Evolutionary conservation across 805 yeast genomes (phyloP).

Genomic region (Nakazawaea holstii): DNA sequence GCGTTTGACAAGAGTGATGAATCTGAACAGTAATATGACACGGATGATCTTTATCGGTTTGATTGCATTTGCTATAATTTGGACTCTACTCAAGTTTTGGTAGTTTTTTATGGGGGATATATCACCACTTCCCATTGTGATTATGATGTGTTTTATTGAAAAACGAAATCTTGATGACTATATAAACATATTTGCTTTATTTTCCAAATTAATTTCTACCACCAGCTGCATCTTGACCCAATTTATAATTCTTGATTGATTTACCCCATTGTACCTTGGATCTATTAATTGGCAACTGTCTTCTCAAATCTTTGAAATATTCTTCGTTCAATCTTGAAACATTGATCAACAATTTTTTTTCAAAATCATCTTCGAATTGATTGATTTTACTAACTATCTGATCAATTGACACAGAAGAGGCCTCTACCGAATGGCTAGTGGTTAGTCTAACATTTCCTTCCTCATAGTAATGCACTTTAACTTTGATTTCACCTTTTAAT

Average conservation of each 20-base stretch:
- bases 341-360: slow-evolving; percentile 52
- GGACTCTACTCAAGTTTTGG: slow-evolving; percentile 47
- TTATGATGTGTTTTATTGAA: background rate
- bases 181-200: background rate
- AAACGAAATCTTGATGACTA: background rate
- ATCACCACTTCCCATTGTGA: background rate
- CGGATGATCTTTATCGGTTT: slow-evolving; percentile 56
- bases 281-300: slow-evolving; percentile 89
- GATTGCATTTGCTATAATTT: slow-evolving; percentile 47
- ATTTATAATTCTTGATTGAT: slow-evolving; percentile 81
- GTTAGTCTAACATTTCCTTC: slow-evolving; percentile 90
- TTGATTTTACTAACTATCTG: slow-evolving; percentile 42
- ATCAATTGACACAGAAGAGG: slow-evolving; percentile 15
- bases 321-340: slow-evolving; percentile 72
- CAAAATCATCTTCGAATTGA: slow-evolving; percentile 53
- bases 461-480: slow-evolving; percentile 89
- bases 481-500: slow-evolving; percentile 48
- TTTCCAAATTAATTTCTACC: slow-evolving; percentile 23
- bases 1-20: slow-evolving; percentile 49
- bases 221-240: slow-evolving; percentile 73
- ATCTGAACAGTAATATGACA: slow-evolving; percentile 54
- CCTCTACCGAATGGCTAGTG: slow-evolving; percentile 31
- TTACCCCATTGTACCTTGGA: slow-evolving; percentile 93
- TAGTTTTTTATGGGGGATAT: slow-evolving; percentile 14
- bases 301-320: slow-evolving; percentile 77